A percentile compares a stretch with the other conserved stretches of the same genome.
These are phyloP conservation scores for Gracilaria gracilis DNA, from an alignment of 23 red algal species.

Conservation along the genomic window DNA sequence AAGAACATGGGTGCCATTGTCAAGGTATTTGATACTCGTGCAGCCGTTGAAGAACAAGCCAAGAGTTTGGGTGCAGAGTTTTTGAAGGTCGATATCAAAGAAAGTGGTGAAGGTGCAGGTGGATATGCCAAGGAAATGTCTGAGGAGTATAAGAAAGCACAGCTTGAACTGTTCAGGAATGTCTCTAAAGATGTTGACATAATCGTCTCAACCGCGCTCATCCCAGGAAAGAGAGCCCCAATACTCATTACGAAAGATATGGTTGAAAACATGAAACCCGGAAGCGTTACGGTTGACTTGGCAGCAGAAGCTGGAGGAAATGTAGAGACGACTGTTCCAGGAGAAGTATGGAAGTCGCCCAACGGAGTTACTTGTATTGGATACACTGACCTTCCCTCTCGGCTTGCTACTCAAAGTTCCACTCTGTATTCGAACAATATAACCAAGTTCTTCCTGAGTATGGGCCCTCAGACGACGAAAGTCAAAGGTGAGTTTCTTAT, in stretches of 20 bases:
- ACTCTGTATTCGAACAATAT: constrained; percentile 76
- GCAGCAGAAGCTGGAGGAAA: constrained; percentile 78
- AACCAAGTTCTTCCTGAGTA: constrained; percentile 75
- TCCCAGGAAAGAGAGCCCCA: constrained; percentile 75
- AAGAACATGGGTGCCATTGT: constrained; percentile 76
- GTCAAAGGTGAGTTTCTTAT: constrained; percentile 75
- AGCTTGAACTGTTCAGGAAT: constrained; percentile 58
- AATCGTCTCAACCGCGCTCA: constrained; percentile 75
- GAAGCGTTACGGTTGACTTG: constrained; percentile 77
- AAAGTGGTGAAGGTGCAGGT: constrained; percentile 72
- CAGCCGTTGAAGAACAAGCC: constrained; percentile 80
- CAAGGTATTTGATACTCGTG: constrained; percentile 68
- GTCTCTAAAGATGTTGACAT: constrained; percentile 61
- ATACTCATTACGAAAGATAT: constrained; percentile 78
- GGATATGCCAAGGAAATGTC: constrained; percentile 88
- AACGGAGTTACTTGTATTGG: constrained; percentile 72
- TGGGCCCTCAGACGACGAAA: constrained; percentile 74
- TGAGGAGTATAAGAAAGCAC: constrained; percentile 66
- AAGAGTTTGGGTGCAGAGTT: constrained; percentile 78
- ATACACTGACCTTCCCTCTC: constrained; percentile 73
- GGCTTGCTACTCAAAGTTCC: constrained; percentile 65
- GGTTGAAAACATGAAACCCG: constrained; percentile 65
- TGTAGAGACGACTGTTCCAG: constrained; percentile 68
- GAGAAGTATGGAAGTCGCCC: constrained; percentile 46
- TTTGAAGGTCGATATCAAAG: constrained; percentile 66